Percentiles rank a stretch among this genome's conserved stretches.
phyloP scores from a whole-genome alignment of 768 basidiomycete genomes.

The Mycena rebaudengoi region DNA sequence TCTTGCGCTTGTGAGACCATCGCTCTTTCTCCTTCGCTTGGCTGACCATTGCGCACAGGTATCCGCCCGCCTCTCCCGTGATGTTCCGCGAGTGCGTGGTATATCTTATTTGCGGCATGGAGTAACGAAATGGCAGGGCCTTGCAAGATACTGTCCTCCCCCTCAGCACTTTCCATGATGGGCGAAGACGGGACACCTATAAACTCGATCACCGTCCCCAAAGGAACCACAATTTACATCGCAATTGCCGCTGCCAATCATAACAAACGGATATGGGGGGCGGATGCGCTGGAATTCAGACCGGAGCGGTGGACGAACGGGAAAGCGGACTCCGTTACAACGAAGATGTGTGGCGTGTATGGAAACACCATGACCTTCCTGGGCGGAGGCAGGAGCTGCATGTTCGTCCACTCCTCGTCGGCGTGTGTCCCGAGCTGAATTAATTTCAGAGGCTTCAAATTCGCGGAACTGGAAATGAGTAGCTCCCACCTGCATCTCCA shows the following conservation, averaged over 20 bases:
- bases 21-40: neutral
- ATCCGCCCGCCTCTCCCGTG: too few species aligned
- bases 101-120: neutral
- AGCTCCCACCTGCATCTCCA: neutral
- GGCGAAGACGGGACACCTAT: conserved; percentile 37
- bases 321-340: neutral
- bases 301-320: conserved; percentile 50
- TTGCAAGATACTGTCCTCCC: conserved; percentile 42
- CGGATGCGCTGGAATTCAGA: conserved; percentile 53
- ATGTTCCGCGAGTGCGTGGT: neutral
- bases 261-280: conserved; percentile 49
- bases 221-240: conserved; percentile 37
- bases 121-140: neutral
- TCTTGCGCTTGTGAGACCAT: neutral
- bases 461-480: conserved; percentile 5
- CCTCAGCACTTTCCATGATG: conserved; percentile 40
- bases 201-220: conserved; percentile 34
- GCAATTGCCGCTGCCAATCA: conserved; percentile 41
- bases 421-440: neutral
- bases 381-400: neutral
- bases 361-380: too few species aligned
- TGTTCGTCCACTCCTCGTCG: neutral
- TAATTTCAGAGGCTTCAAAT: conserved; percentile 5
- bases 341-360: neutral
- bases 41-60: neutral